These are phyloP conservation scores for Suillus occidentalis DNA, from an alignment of 768 basidiomycete species.

Conservation along the genomic window DNA sequence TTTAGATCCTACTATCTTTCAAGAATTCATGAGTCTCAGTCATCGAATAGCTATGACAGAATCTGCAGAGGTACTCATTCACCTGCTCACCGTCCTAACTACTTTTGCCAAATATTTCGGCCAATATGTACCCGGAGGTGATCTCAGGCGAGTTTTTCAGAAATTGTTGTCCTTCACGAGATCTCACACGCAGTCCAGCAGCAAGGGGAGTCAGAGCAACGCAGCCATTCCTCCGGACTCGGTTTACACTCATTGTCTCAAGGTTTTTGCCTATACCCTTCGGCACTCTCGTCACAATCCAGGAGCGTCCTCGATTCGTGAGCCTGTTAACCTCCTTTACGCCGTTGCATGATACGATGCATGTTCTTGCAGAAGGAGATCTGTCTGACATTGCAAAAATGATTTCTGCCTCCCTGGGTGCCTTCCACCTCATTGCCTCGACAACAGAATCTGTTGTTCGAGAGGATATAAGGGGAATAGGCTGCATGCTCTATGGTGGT, in stretches of 20 bases:
- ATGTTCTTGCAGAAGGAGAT: constrained; percentile 44
- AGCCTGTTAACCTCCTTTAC: constrained; percentile 10
- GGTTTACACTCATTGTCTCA: constrained; percentile 64
- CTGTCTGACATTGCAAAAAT: constrained; percentile 59
- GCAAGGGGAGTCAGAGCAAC: constrained; percentile 33
- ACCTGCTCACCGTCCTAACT: constrained; percentile 69
- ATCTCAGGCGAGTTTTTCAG: constrained; percentile 18
- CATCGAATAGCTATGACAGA: constrained; percentile 92
- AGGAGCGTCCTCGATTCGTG: constrained; percentile 54
- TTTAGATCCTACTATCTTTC: constrained; percentile 79
- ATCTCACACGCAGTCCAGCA: constrained; percentile 1
- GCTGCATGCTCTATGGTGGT: constrained; percentile 80
- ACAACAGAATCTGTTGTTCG: constrained; percentile 53
- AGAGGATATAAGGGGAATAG: constrained; percentile 79
- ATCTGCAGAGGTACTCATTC: constrained; percentile 64
- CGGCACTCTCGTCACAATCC: constrained; percentile 66
- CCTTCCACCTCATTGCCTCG: constrained; percentile 59
- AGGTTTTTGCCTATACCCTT: constrained; percentile 80
- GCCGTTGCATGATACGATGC: constrained; percentile 7
- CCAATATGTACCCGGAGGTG: constrained; percentile 27
- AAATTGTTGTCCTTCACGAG: not conserved
- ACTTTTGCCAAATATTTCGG: constrained; percentile 48
- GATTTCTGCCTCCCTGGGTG: constrained; percentile 61
- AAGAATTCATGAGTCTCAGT: constrained; percentile 85
- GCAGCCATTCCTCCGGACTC: constrained; percentile 35